These are phyloP conservation scores for Aspergillus sojae DNA, from an alignment of 2,329 filamentous ascomycete genomes.

Conservation along the genomic window DNA sequence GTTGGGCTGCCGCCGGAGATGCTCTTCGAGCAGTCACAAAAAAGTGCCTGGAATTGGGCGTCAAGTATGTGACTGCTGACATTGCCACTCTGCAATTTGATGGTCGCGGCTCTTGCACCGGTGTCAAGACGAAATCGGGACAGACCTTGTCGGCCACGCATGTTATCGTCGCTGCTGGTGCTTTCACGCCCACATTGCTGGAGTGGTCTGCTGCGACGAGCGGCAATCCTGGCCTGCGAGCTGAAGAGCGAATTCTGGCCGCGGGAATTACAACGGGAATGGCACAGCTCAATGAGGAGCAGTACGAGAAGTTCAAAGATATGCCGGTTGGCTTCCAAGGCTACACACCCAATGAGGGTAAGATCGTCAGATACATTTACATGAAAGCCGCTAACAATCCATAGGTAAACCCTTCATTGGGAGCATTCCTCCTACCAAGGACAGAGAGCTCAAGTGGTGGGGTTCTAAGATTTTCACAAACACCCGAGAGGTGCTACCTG, in stretches of 20 bases:
- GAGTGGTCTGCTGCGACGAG: background rate
- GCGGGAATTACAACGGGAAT: background rate
- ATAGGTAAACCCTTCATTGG: background rate
- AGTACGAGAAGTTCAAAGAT: background rate
- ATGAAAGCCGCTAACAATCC: background rate
- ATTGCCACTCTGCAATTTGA: background rate
- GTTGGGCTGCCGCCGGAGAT: background rate
- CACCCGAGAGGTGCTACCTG: background rate
- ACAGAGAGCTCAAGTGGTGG: background rate
- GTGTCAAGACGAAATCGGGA: background rate
- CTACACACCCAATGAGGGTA: background rate
- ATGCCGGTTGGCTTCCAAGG: background rate
- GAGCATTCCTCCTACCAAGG: background rate
- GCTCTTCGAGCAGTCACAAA: background rate
- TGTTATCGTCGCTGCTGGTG: background rate
- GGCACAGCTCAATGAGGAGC: background rate
- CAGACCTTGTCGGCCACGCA: background rate
- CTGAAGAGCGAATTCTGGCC: background rate
- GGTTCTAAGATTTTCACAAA: background rate
- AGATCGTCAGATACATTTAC: background rate
- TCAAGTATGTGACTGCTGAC: background rate
- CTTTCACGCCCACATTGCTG: background rate
- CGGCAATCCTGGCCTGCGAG: background rate
- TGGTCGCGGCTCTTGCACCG: background rate
- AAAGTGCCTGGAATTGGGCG: background rate